A percentile compares a stretch with the other conserved stretches of the same genome.
phyloP scores from a whole-genome alignment of 305 asterid genomes.

The Withania somnifera region DNA sequence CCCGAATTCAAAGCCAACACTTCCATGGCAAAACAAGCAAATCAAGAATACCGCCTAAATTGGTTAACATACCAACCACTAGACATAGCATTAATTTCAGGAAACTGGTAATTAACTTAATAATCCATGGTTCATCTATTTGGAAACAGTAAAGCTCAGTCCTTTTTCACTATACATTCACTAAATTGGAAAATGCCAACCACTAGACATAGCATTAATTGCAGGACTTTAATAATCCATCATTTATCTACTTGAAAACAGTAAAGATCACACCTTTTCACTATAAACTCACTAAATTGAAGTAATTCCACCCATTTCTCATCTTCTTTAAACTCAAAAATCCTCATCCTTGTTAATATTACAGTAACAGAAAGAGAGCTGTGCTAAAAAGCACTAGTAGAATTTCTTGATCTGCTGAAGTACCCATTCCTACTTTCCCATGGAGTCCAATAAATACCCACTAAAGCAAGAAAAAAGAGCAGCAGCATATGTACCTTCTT shows the following conservation, averaged over 20 bases:
- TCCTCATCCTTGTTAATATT: not conserved
- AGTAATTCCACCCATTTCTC: not conserved
- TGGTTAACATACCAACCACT: not conserved
- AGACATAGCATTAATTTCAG: not conserved
- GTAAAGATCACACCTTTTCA: not conserved
- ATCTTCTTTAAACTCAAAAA: not conserved
- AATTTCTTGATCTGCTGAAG: not conserved
- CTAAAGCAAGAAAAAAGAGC: not conserved
- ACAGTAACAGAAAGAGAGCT: not conserved
- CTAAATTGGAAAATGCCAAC: not conserved
- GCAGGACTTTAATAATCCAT: not conserved
- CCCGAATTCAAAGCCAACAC: not conserved
- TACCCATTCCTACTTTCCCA: not conserved
- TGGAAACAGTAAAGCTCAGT: not conserved
- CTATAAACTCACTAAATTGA: not conserved
- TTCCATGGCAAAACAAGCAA: not conserved
- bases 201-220: not conserved
- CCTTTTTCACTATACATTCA: not conserved
- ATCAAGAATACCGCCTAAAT: not conserved
- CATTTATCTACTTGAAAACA: not conserved
- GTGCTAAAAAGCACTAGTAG: not conserved
- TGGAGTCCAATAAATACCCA: not conserved
- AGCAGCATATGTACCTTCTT: conserved; percentile 1
- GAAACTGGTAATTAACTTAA: too few species aligned
- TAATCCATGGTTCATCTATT: not conserved